Percentiles rank a stretch among this genome's conserved stretches.
phyloP scores from a whole-genome alignment of 306 rosid genomes.

The Fragaria vesca region DNA sequence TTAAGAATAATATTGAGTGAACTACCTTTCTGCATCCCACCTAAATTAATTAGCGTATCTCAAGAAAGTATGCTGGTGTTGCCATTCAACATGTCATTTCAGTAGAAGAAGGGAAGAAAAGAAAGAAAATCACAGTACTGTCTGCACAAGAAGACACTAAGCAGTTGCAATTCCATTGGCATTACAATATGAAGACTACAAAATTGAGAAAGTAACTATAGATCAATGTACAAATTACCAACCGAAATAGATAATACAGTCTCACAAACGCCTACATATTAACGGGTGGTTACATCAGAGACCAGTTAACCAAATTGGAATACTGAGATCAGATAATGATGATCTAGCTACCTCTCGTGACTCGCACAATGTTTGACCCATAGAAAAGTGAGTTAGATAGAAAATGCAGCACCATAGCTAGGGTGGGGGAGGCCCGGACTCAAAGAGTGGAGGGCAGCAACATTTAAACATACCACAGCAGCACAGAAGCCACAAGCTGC shows the following conservation, averaged over 20 bases:
- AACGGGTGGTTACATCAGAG: not conserved
- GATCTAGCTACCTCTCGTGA: not conserved
- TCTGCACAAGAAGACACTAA: not conserved
- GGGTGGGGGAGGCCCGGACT: slow-evolving; percentile 63
- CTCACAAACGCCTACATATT: slow-evolving; percentile 1
- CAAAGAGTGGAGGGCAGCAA: slow-evolving; percentile 73
- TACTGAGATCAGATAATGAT: not conserved
- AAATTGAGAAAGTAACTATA: not conserved
- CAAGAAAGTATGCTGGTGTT: not conserved
- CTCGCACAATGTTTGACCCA: not conserved
- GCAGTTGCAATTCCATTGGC: not conserved
- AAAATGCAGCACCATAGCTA: slow-evolving; percentile 18
- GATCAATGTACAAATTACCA: not conserved
- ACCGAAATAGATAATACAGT: not conserved
- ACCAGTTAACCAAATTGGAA: not conserved
- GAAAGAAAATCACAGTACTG: not conserved
- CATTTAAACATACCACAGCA: slow-evolving; percentile 71
- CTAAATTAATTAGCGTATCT: not conserved
- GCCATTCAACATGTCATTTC: not conserved
- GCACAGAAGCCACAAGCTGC: slow-evolving; percentile 71
- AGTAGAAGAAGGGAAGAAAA: not conserved
- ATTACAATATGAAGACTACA: not conserved
- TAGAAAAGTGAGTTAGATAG: not conserved
- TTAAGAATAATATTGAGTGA: too few species aligned
- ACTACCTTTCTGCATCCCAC: too few species aligned